Conservation (phyloP, 352 stramenopile genomes). For the Halophytophthora batemanensis region DNA sequence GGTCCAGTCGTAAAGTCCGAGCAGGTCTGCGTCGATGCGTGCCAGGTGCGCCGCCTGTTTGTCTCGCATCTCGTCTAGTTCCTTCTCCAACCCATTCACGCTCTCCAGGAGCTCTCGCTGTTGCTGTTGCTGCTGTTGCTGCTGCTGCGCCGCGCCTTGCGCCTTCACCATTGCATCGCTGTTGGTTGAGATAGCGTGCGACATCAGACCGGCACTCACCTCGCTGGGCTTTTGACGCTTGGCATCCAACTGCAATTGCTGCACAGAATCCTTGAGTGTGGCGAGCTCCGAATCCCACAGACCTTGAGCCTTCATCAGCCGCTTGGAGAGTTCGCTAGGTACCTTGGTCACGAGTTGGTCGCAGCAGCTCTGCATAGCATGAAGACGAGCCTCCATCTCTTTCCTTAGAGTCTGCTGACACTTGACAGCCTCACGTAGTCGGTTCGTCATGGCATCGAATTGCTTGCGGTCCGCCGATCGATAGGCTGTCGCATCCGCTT, state of each 20-base stretch:
- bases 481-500: constrained; percentile 34
- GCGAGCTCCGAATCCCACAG: constrained; percentile 39
- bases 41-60: constrained; percentile 32
- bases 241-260: constrained; percentile 27
- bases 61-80: constrained; percentile 19
- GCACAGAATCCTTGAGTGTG: constrained; percentile 26
- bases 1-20: constrained; percentile 64
- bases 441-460: constrained; percentile 59
- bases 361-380: constrained; percentile 33
- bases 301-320: constrained; percentile 40
- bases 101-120: constrained; percentile 16
- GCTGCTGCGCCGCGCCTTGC: constrained; percentile 9
- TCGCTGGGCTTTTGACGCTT: constrained; percentile 21
- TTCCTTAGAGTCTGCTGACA: constrained; percentile 35
- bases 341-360: constrained; percentile 46
- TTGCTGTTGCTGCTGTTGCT: no score
- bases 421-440: constrained; percentile 48
- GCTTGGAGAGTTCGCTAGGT: constrained; percentile 50
- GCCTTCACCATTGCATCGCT: neutral
- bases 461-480: constrained; percentile 51
- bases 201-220: constrained; percentile 2
- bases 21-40: constrained; percentile 40
- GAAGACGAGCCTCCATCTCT: constrained; percentile 41
- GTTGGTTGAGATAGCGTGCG: constrained; percentile 1
- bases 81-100: constrained; percentile 18